Evolutionary conservation across 306 rosid species (phyloP).

Genomic region (Cucurbita ficifolia): DNA sequence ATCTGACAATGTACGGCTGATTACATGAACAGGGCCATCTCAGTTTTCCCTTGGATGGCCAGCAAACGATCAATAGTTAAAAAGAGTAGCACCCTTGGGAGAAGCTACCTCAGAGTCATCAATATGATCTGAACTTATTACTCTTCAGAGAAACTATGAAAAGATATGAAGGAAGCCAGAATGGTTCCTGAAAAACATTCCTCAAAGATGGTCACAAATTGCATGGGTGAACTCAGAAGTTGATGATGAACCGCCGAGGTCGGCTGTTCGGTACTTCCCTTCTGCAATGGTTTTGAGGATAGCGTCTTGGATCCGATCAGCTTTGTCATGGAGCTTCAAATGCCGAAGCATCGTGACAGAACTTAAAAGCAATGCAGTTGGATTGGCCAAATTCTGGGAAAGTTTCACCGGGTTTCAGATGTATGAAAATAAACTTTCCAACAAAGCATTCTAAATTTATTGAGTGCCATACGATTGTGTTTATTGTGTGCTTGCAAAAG

Average conservation of each 20-base stretch:
- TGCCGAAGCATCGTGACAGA: slow-evolving; percentile 80
- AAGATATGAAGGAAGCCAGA: slow-evolving; percentile 12
- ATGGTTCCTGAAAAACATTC: slow-evolving; percentile 17
- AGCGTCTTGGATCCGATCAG: slow-evolving; percentile 65
- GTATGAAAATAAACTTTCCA: background rate
- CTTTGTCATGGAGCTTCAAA: slow-evolving; percentile 65
- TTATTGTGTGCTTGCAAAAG: background rate
- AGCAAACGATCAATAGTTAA: slow-evolving; percentile 1
- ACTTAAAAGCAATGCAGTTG: slow-evolving; percentile 87
- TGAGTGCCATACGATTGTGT: background rate
- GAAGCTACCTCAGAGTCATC: slow-evolving; percentile 15
- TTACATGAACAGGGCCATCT: slow-evolving; percentile 5
- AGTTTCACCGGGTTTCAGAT: slow-evolving; percentile 7
- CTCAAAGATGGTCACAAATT: slow-evolving; percentile 69
- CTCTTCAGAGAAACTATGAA: slow-evolving; percentile 13
- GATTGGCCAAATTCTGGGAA: slow-evolving; percentile 80
- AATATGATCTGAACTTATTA: slow-evolving; percentile 30
- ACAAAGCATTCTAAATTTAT: too few relatives aligned
- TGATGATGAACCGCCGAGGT: slow-evolving; percentile 76
- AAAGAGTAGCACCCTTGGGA: background rate
- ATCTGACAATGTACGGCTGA: slow-evolving; percentile 4
- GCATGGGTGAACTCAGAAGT: slow-evolving; percentile 68
- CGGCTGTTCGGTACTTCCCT: slow-evolving; percentile 88
- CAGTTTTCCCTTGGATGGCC: background rate
- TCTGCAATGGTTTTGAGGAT: slow-evolving; percentile 73